Conservation (phyloP, 1,139 yeast species). For the Lodderomyces margitis region DNA sequence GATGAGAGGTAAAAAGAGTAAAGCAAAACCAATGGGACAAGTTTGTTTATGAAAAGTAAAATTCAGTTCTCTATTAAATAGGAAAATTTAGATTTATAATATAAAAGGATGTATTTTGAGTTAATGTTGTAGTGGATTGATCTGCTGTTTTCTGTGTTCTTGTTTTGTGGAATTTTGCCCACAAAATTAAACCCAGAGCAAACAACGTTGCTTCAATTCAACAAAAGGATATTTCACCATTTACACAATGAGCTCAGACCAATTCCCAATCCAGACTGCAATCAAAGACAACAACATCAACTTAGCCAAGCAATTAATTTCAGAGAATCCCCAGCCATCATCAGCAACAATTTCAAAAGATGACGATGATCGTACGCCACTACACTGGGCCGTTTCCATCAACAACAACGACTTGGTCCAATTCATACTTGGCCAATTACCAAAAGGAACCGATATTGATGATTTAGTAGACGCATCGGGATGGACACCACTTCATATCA, state of each 20-base stretch:
- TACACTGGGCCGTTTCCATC: conserved; percentile 87
- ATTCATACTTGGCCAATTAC: conserved; percentile 41
- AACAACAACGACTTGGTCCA: conserved; percentile 55
- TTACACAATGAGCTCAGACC: conserved; percentile 1
- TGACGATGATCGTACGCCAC: conserved; percentile 74
- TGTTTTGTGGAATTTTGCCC: neutral
- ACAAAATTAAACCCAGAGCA: neutral
- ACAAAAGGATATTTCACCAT: neutral
- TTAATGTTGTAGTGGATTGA: no score
- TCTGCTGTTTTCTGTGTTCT: no score
- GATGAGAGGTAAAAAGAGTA: neutral
- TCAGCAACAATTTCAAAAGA: conserved; percentile 40
- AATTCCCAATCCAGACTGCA: conserved; percentile 52
- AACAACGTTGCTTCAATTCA: neutral
- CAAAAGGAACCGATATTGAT: conserved; percentile 52
- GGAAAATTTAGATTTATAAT: neutral
- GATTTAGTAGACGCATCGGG: conserved; percentile 71
- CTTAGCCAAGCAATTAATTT: conserved; percentile 47
- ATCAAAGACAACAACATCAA: conserved; percentile 54
- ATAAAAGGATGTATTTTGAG: no score
- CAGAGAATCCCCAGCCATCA: conserved; percentile 47
- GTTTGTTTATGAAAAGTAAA: neutral
- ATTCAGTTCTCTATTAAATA: neutral
- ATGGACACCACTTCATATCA: conserved; percentile 87
- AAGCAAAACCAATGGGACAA: neutral